These are phyloP conservation scores for Cenococcum geophilum DNA, from an alignment of 495 filamentous ascomycete genomes.

Conservation along the genomic window DNA sequence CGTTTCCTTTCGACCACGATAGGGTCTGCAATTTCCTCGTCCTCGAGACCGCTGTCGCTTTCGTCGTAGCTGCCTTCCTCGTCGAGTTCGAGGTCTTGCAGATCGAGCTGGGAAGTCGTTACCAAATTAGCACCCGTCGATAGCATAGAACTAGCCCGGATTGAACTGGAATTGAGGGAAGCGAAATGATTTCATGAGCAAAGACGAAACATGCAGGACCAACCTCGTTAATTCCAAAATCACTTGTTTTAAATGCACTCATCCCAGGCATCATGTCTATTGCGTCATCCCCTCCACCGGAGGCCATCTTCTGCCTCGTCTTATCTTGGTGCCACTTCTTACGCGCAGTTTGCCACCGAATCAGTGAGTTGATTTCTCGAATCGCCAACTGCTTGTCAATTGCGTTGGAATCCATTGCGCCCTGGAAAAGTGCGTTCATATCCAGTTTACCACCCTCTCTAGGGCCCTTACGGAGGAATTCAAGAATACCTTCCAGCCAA, in stretches of 20 bases:
- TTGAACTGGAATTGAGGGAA: neutral
- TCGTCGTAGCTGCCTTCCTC: constrained; percentile 60
- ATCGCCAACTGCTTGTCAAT: constrained; percentile 67
- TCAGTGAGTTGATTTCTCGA: constrained; percentile 74
- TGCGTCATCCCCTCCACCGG: constrained; percentile 46
- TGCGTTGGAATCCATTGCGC: constrained; percentile 58
- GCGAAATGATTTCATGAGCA: neutral
- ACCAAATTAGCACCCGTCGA: neutral
- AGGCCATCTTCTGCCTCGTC: constrained; percentile 97
- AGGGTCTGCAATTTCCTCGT: constrained; percentile 72
- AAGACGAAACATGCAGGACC: constrained; percentile 18
- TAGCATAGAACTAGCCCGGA: no score
- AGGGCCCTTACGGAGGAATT: constrained; percentile 84
- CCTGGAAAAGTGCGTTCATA: constrained; percentile 86
- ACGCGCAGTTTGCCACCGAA: constrained; percentile 87
- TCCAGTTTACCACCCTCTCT: constrained; percentile 69
- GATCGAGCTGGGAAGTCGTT: constrained; percentile 50
- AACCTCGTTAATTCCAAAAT: constrained; percentile 86
- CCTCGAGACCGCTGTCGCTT: constrained; percentile 59
- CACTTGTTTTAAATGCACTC: constrained; percentile 60
- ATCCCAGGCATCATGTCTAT: constrained; percentile 14
- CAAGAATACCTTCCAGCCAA: constrained; percentile 95
- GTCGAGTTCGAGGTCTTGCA: constrained; percentile 72
- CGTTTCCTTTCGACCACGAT: constrained; percentile 78
- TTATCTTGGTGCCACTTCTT: constrained; percentile 98